Evolutionary conservation across 805 yeast species (phyloP), one percentile per base, ranked within the genome.

Genomic region (Jamesozyma jinghongensis): DNA sequence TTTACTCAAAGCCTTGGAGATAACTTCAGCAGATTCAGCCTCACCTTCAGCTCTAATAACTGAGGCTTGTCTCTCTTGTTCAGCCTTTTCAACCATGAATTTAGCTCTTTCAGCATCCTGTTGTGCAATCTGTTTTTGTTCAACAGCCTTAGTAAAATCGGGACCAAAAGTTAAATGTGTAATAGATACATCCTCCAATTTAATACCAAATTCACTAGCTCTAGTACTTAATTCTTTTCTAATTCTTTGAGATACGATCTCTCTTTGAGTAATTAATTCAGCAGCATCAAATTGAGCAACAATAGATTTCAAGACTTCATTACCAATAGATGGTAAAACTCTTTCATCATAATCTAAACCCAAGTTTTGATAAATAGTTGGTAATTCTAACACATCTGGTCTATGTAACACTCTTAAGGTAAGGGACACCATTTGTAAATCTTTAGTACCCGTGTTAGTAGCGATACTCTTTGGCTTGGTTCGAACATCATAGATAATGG

Each of bases 11-110:
- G 97, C 97, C 65, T 80, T 85, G 28, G 96, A 86, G 47, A 92
- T 92, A 46, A 79, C 79, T 45, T 92, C 97, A 3, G 98, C 98
- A 43, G 95, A 86, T 65, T 92, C 97, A 38, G 98, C 98, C 68
- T 92, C 98, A 67, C 97, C 98, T 67, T 92, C 98, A 22, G 98
- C 98, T 56, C 97, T 79, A 51, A 92, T 88, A 54, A 92, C 86
- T 36, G 85, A 70, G 2, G 97, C 98, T 63, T 83, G 88, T 61
- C 95, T 78, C 65, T 90, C 97, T 68, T 92, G 98, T 65, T 92
- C 97, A 7, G 97, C 97, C 61, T 83, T 83, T 59, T 88, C 97
- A 41, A 92, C 97, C 40, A 85, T 70, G 59, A 77, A 92, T 57
- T 82, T 83, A 44, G 97, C 96, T 52, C 98, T 76, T 70, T 92